phyloP scores from a whole-genome alignment of 768 basidiomycete species.

The Leccinum longicurvipes region DNA sequence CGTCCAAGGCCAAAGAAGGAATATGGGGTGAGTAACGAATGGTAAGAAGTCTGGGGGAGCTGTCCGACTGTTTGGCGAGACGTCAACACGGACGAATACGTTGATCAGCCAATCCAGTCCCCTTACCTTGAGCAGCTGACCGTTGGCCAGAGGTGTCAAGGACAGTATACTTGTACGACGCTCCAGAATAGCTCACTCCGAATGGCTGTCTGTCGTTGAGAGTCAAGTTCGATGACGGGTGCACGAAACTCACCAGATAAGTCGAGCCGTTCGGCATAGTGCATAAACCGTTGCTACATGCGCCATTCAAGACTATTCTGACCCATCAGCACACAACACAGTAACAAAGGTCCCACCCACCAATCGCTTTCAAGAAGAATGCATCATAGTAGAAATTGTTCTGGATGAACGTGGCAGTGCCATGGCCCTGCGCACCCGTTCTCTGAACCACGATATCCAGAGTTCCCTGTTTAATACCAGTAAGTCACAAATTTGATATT shows the following conservation, averaged over 20 bases:
- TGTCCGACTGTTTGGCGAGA: conserved; percentile 66
- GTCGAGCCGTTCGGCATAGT: conserved; percentile 54
- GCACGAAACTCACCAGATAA: conserved; percentile 64
- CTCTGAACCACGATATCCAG: conserved; percentile 92
- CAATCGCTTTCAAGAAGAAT: conserved; percentile 96
- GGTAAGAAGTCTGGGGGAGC: conserved; percentile 90
- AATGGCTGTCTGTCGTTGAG: conserved; percentile 58
- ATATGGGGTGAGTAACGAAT: conserved; percentile 87
- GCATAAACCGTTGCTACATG: conserved; percentile 83
- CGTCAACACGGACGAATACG: not conserved
- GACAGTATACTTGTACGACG: conserved; percentile 95
- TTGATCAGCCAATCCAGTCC: not conserved
- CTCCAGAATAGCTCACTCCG: conserved; percentile 92
- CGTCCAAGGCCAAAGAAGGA: conserved; percentile 95
- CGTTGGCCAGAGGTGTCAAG: conserved; percentile 86
- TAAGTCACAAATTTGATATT: not conserved
- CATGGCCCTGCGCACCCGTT: conserved; percentile 60
- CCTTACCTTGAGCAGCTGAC: conserved; percentile 82
- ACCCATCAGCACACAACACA: conserved; percentile 2
- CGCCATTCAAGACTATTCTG: conserved; percentile 75
- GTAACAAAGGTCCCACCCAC: conserved; percentile 40
- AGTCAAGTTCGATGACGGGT: not conserved
- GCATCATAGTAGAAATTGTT: conserved; percentile 99
- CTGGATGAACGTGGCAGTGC: conserved; percentile 77
- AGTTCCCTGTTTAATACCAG: conserved; percentile 56